Percentiles rank a stretch among this genome's conserved stretches.
Conservation (phyloP, 257 asterid species). For the Orobanche coerulescens region DNA sequence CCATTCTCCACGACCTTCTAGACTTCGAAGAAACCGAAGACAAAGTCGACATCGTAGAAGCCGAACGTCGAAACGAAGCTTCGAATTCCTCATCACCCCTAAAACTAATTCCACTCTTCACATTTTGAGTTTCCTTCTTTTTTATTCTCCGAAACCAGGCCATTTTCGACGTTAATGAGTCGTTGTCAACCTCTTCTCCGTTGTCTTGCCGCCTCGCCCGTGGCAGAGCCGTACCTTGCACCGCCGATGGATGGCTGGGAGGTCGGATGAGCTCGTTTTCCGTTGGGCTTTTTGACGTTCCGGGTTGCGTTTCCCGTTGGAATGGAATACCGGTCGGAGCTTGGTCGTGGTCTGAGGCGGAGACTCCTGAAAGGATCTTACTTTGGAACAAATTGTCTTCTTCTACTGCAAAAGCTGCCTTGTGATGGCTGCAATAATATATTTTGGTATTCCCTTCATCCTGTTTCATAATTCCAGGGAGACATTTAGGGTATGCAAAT, state of each 20-base stretch:
- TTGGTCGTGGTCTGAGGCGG: slow-evolving; percentile 30
- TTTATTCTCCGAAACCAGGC: slow-evolving; percentile 21
- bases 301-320: slow-evolving; percentile 41
- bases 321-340: slow-evolving; percentile 30
- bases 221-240: slow-evolving; percentile 29
- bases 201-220: slow-evolving; percentile 1
- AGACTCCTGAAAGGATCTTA: slow-evolving; percentile 34
- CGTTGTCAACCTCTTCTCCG: slow-evolving; percentile 10
- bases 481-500: too few relatives aligned
- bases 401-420: slow-evolving; percentile 37
- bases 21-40: too few relatives aligned
- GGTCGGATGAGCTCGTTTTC: slow-evolving; percentile 33
- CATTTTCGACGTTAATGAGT: slow-evolving; percentile 23
- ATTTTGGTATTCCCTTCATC: slow-evolving; percentile 41
- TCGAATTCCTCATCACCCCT: slow-evolving; percentile 13
- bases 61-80: too few relatives aligned
- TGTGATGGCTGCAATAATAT: slow-evolving; percentile 41
- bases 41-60: slow-evolving; percentile 12
- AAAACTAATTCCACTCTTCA: slow-evolving; percentile 24
- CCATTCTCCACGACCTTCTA: slow-evolving; percentile 29
- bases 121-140: slow-evolving; percentile 1
- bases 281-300: slow-evolving; percentile 30
- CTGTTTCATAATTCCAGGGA: slow-evolving; percentile 24
- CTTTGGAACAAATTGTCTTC: slow-evolving; percentile 30
- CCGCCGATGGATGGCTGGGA: slow-evolving; percentile 42